A percentile compares a stretch with the other conserved stretches of the same genome.
These are phyloP conservation scores for Leptographium flavum DNA, from an alignment of 2,329 filamentous ascomycete species.

Conservation along the genomic window DNA sequence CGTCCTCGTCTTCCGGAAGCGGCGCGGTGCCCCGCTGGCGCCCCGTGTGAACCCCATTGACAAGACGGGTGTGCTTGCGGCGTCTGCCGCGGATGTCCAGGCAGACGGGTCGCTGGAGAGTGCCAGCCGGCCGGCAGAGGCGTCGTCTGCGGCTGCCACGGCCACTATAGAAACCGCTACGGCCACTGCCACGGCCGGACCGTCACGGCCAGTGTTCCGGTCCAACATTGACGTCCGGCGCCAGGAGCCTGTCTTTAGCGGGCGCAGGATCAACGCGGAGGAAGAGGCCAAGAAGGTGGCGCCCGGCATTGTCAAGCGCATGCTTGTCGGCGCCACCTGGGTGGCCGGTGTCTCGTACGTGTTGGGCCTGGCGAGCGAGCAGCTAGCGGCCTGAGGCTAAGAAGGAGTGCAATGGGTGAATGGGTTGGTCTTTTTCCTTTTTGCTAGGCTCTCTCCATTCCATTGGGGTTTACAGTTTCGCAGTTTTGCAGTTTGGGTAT, in stretches of 20 bases:
- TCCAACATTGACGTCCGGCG: slow-evolving; percentile 29
- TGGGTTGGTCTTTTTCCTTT: neutral
- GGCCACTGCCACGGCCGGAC: slow-evolving; percentile 12
- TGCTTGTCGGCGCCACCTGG: slow-evolving; percentile 38
- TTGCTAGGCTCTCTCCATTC: too few species aligned
- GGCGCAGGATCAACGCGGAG: slow-evolving; percentile 13
- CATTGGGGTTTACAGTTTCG: too few species aligned
- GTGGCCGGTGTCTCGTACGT: slow-evolving; percentile 42
- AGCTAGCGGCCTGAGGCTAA: slow-evolving; percentile 21
- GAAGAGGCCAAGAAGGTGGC: slow-evolving; percentile 4
- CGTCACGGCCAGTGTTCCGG: slow-evolving; percentile 16
- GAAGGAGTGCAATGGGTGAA: too few species aligned
- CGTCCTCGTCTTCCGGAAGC: slow-evolving; percentile 52
- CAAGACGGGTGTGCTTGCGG: slow-evolving; percentile 28
- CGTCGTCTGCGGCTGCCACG: slow-evolving; percentile 9
- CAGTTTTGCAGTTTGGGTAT: too few species aligned
- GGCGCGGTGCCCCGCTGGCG: slow-evolving; percentile 19
- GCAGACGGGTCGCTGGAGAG: too few species aligned
- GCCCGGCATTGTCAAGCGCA: slow-evolving; percentile 26
- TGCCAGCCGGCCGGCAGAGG: too few species aligned
- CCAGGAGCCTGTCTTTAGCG: slow-evolving; percentile 33
- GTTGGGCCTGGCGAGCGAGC: slow-evolving; percentile 43
- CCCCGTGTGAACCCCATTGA: slow-evolving; percentile 42
- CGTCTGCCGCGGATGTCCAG: slow-evolving; percentile 26
- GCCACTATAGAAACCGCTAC: neutral